Evolutionary conservation across 768 basidiomycete genomes (phyloP).

Genomic region (Pleurotus giganteus): DNA sequence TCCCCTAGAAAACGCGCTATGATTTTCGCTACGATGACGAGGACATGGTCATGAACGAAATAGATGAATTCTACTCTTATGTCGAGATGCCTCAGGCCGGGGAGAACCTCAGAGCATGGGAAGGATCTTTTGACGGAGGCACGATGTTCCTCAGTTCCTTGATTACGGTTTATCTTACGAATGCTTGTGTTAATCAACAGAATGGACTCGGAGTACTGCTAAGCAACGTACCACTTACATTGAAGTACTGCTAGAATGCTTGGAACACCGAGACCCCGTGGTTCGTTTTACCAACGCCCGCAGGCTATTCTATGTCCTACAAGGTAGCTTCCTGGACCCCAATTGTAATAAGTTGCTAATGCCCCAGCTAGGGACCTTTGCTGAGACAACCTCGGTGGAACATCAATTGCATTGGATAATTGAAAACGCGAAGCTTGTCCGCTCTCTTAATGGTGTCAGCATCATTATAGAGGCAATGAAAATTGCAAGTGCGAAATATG

Average conservation of each 20-base stretch:
- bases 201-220: conserved; percentile 74
- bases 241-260: conserved; percentile 77
- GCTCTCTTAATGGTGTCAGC: conserved; percentile 79
- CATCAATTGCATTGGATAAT: conserved; percentile 96
- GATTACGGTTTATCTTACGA: conserved; percentile 11
- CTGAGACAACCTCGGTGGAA: conserved; percentile 87
- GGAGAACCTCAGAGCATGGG: conserved; percentile 86
- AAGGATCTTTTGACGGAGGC: conserved; percentile 80
- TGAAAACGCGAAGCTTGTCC: conserved; percentile 86
- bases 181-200: no score
- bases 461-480: conserved; percentile 86
- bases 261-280: conserved; percentile 85
- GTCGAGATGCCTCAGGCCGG: conserved; percentile 90
- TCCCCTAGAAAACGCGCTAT: conserved; percentile 73
- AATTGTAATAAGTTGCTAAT: conserved; percentile 5
- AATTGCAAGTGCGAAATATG: conserved; percentile 85
- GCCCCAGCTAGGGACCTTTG: conserved; percentile 69
- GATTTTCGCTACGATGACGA: conserved; percentile 97
- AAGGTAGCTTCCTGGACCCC: conserved; percentile 54
- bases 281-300: conserved; percentile 86
- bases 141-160: conserved; percentile 19
- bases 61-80: conserved; percentile 98
- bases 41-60: conserved; percentile 92
- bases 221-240: conserved; percentile 69
- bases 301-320: conserved; percentile 84